Percentiles rank a stretch among this genome's conserved stretches.
phyloP scores from a whole-genome alignment of 495 filamentous ascomycete genomes.

The Bryoglossum gracile region DNA sequence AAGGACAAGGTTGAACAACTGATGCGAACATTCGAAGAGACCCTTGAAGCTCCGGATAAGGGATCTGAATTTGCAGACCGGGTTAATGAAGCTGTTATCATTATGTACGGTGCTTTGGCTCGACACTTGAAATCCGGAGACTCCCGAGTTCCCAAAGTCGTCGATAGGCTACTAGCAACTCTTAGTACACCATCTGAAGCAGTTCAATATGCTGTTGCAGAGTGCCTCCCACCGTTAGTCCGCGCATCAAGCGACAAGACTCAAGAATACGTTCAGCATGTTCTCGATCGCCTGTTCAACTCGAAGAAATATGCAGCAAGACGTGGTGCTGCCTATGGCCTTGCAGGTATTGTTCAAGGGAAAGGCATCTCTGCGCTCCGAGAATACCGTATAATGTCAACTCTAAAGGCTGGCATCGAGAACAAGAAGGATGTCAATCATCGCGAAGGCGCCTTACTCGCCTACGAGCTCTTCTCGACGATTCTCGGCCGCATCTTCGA shows the following conservation, averaged over 20 bases:
- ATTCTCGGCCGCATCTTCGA: conserved; percentile 86
- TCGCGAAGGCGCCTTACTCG: conserved; percentile 81
- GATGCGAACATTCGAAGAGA: conserved; percentile 84
- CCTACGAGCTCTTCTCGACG: conserved; percentile 80
- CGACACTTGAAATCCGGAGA: conserved; percentile 80
- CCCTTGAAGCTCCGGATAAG: conserved; percentile 73
- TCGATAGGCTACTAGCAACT: conserved; percentile 75
- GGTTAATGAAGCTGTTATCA: conserved; percentile 93
- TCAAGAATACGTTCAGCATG: conserved; percentile 68
- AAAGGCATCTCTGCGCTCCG: conserved; percentile 74
- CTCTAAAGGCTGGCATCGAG: conserved; percentile 68
- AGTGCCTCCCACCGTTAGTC: conserved; percentile 85
- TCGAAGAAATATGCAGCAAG: conserved; percentile 85
- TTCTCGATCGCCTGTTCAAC: conserved; percentile 70
- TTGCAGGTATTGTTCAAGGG: conserved; percentile 83
- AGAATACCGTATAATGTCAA: conserved; percentile 79
- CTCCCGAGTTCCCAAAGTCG: conserved; percentile 72
- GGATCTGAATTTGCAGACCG: conserved; percentile 70
- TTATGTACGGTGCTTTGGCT: conserved; percentile 90
- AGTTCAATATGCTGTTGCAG: conserved; percentile 91
- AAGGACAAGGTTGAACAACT: conserved; percentile 75
- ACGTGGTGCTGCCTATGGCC: conserved; percentile 88
- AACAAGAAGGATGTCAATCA: conserved; percentile 88
- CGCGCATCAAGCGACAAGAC: conserved; percentile 69
- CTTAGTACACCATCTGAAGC: conserved; percentile 93